phyloP scores from a whole-genome alignment of 768 basidiomycete species.

The Tricholoma furcatifolium region DNA sequence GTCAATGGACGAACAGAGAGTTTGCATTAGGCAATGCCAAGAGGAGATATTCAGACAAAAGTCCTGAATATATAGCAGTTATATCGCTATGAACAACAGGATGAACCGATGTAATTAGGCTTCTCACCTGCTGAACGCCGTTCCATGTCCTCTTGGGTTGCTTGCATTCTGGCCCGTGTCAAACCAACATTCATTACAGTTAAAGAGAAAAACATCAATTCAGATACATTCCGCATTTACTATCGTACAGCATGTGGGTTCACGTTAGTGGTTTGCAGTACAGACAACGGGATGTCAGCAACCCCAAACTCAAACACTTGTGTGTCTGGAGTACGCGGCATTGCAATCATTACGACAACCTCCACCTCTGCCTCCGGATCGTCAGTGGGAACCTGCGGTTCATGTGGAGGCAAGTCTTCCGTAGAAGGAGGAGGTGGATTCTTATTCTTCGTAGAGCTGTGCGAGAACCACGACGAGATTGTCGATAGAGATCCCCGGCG shows the following conservation, averaged over 20 bases:
- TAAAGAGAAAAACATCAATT: no score
- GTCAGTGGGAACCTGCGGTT: conserved; percentile 14
- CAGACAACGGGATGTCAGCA: conserved; percentile 31
- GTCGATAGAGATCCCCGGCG: conserved; percentile 6
- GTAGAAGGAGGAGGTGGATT: not conserved
- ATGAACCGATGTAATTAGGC: no score
- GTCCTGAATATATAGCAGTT: no score
- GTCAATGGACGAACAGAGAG: no score
- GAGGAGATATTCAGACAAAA: no score
- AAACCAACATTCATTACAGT: no score
- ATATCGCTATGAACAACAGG: no score
- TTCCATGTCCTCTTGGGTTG: no score
- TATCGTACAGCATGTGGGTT: not conserved
- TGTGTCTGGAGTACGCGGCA: conserved; percentile 34
- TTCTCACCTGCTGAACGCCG: no score
- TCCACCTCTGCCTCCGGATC: conserved; percentile 24
- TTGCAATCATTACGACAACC: conserved; percentile 44
- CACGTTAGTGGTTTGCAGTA: conserved; percentile 5
- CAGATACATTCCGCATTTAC: no score
- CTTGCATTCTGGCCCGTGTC: no score
- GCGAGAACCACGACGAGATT: conserved; percentile 12
- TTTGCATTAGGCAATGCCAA: no score
- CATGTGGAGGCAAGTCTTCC: not conserved
- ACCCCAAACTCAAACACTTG: conserved; percentile 43
- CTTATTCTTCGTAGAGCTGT: conserved; percentile 1